Evolutionary conservation across 441 rosid species (phyloP).

Genomic region (Dalechampia spathulata): DNA sequence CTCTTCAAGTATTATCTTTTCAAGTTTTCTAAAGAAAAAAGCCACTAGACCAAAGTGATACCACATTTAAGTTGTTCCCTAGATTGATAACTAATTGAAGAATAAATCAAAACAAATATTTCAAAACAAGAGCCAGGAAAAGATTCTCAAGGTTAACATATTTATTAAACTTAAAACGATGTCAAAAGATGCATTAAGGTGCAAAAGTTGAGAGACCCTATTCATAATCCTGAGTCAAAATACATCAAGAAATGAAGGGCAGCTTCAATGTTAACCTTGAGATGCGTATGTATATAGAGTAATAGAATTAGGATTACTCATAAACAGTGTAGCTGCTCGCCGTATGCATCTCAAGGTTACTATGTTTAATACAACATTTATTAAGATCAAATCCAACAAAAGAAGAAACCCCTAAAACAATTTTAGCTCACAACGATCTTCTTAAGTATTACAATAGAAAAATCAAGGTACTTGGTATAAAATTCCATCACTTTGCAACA

Average conservation of each 20-base stretch:
- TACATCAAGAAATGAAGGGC: too few species aligned
- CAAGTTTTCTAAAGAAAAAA: neutral
- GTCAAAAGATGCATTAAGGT: neutral
- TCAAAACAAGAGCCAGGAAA: neutral
- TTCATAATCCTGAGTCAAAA: neutral
- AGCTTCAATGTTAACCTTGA: too few species aligned
- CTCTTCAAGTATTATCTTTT: neutral
- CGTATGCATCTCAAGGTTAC: too few species aligned
- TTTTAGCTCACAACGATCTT: neutral
- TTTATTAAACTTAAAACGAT: neutral
- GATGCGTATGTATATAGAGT: too few species aligned
- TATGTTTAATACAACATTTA: neutral
- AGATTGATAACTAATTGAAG: neutral
- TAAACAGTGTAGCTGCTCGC: too few species aligned
- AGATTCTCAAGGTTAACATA: neutral
- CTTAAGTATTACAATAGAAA: neutral
- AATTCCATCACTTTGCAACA: neutral
- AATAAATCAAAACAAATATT: neutral
- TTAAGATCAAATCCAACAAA: neutral
- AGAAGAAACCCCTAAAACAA: neutral
- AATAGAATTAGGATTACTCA: too few species aligned
- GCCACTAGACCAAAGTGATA: neutral
- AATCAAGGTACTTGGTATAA: neutral
- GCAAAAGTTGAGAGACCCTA: neutral
- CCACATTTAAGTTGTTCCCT: neutral